Percentiles rank a stretch among this genome's conserved stretches.
Conservation (phyloP, 306 rosid genomes). For the Cicer cuneatum region DNA sequence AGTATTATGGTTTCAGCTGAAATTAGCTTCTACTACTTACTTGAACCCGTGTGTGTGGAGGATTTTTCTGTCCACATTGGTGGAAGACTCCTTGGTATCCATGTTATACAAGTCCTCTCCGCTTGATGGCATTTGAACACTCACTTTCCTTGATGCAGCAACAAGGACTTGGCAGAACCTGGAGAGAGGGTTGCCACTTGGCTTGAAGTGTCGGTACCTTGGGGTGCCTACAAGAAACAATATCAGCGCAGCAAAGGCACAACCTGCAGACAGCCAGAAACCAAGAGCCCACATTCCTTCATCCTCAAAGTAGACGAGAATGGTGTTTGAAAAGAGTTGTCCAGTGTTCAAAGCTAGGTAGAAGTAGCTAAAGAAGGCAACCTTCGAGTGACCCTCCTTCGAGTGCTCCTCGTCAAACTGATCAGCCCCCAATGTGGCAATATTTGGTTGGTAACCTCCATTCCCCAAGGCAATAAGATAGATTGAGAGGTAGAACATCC, state of each 20-base stretch:
- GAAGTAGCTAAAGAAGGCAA: constrained; percentile 97
- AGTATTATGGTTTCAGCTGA: constrained; percentile 12
- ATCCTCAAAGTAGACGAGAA: constrained; percentile 84
- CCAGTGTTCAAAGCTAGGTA: constrained; percentile 96
- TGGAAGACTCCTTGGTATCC: constrained; percentile 55
- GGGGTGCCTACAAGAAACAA: constrained; percentile 85
- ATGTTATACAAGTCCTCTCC: constrained; percentile 60
- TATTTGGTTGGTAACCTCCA: constrained; percentile 97
- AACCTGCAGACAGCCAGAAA: constrained; percentile 85
- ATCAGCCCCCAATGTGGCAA: constrained; percentile 96
- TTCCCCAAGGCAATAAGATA: constrained; percentile 91
- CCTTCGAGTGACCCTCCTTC: constrained; percentile 73
- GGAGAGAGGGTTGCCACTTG: constrained; percentile 89
- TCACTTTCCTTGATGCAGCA: constrained; percentile 76
- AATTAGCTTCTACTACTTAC: constrained; percentile 55
- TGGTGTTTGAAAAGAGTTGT: constrained; percentile 93
- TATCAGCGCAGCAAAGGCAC: constrained; percentile 79
- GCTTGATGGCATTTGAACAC: constrained; percentile 59
- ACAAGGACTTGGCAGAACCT: constrained; percentile 85
- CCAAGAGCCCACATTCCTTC: constrained; percentile 93
- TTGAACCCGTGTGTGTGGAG: constrained; percentile 95
- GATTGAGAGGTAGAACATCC: constrained; percentile 83
- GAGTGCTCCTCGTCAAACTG: constrained; percentile 88
- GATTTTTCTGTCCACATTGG: constrained; percentile 64
- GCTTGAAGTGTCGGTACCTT: constrained; percentile 88